Conservation (phyloP, 306 rosid species). For the Ammopiptanthus mongolicus region DNA sequence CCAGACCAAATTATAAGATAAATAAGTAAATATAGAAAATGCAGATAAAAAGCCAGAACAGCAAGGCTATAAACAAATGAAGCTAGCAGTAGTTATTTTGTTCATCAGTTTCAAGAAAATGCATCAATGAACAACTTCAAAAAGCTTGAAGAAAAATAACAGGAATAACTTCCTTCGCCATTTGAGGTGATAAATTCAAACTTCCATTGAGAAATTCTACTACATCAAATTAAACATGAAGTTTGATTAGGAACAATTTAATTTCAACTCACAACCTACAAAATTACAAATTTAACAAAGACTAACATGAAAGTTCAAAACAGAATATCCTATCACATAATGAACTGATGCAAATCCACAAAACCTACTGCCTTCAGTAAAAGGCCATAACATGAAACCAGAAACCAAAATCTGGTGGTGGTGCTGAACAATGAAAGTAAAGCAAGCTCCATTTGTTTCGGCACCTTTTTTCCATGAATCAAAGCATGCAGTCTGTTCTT, state of each 20-base stretch:
- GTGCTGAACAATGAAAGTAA: constrained; percentile 31
- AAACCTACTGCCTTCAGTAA: constrained; percentile 33
- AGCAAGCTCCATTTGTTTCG: constrained; percentile 26
- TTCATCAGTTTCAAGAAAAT: neutral
- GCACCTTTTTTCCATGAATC: constrained; percentile 38
- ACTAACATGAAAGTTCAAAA: constrained; percentile 29
- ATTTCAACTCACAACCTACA: constrained; percentile 61
- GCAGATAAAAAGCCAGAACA: neutral
- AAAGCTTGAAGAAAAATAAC: neutral
- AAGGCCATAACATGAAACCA: constrained; percentile 34
- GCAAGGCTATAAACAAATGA: neutral
- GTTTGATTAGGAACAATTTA: constrained; percentile 29
- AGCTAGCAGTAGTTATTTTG: neutral
- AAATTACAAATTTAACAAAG: constrained; percentile 42
- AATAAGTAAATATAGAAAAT: neutral
- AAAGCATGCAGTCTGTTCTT: constrained; percentile 95
- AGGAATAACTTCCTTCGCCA: neutral
- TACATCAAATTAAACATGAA: constrained; percentile 27
- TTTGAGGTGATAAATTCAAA: neutral
- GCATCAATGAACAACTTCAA: neutral
- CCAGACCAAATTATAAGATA: neutral
- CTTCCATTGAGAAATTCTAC: constrained; percentile 4
- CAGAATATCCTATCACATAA: constrained; percentile 40
- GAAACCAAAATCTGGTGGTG: constrained; percentile 28
- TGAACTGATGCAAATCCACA: constrained; percentile 33